These are phyloP conservation scores for Amylostereum chailletii DNA, from an alignment of 1,284 basidiomycete genomes.

Conservation along the genomic window DNA sequence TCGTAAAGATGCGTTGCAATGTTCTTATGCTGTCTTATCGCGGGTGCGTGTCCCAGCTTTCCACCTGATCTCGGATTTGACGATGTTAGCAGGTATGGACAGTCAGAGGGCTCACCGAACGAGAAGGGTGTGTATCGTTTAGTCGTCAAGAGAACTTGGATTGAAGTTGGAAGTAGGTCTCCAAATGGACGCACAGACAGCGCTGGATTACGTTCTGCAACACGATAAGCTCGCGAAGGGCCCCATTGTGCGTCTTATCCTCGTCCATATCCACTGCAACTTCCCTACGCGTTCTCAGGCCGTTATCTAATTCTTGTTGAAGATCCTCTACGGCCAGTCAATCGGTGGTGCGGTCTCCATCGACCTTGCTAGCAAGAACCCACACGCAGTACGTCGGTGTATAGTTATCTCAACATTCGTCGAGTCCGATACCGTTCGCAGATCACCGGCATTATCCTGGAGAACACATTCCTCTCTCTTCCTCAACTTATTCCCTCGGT, in stretches of 20 bases:
- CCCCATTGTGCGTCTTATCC: constrained; percentile 41
- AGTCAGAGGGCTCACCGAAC: constrained; percentile 74
- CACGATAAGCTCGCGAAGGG: constrained; percentile 66
- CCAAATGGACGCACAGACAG: constrained; percentile 73
- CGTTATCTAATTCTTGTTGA: constrained; percentile 9
- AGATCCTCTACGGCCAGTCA: constrained; percentile 88
- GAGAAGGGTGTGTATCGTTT: constrained; percentile 53
- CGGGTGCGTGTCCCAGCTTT: constrained; percentile 40
- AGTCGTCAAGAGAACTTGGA: constrained; percentile 9
- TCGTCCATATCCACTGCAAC: background rate
- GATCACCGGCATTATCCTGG: constrained; percentile 78
- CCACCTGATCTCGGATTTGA: too few species aligned
- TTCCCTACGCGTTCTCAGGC: background rate
- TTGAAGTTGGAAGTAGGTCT: constrained; percentile 40
- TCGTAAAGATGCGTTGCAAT: constrained; percentile 77
- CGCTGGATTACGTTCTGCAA: constrained; percentile 67
- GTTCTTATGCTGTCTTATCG: constrained; percentile 86
- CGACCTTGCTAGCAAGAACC: constrained; percentile 78
- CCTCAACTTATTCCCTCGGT: constrained; percentile 74
- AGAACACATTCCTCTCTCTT: constrained; percentile 88
- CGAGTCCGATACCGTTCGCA: constrained; percentile 17
- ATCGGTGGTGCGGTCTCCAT: constrained; percentile 95
- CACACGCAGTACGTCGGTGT: constrained; percentile 42
- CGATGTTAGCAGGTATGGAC: constrained; percentile 55
- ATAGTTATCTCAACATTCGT: too few species aligned